Base-by-base conservation (phyloP, 1,284 basidiomycete species). In the Mycosarcoma maydis region DNA sequence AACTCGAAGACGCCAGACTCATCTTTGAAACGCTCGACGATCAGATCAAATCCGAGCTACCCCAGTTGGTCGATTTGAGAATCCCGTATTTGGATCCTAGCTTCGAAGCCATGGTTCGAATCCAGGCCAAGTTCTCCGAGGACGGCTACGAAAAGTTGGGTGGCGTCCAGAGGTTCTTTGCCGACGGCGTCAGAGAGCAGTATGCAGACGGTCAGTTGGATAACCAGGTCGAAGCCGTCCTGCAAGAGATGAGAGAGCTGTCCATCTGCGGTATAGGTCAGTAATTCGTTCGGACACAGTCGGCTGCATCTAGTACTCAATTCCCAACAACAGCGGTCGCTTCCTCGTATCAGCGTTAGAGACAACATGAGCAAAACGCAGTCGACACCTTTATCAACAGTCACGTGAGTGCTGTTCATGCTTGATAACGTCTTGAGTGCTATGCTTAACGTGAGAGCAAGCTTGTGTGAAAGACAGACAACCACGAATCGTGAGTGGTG, bases 111-210 rank as follows among this genome's bases (percentile, higher is more conserved):
- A 98, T 98, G 95, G 77, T 83, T 13, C 92, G 96, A 37, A 92
- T 96, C 87, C 95, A 99, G 82, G 88, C 92, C 80, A 93, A 94
- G 77, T 97, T 97, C 78, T 93, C 94, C 1, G 92, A 97, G 82
- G 94, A 98, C 76, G 96, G 92, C 0, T 99, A 99, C 82, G 94
- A 98, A 84, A 98, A 96, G 84, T 86, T 98, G 52, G 92, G 94
- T 39, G 90, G 92, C 40, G 96, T 98, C 4, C 96, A 99, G 83
- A 85, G 94, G 88, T 98, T 74, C 65, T 81, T 81, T 60, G 59
- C 75, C 6, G 78, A 81, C 36, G 72, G 75, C 13, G 76, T 81
- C 0, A 65, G 80, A 17, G 78, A 79, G 13, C 94, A 98, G 76
- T 99, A 99, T 80, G 95, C 96, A 20, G 92, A 93, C 48, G 95